These are phyloP conservation scores for Aureobasidium namibiae DNA, from an alignment of 2,329 filamentous ascomycete species.

Conservation along the genomic window DNA sequence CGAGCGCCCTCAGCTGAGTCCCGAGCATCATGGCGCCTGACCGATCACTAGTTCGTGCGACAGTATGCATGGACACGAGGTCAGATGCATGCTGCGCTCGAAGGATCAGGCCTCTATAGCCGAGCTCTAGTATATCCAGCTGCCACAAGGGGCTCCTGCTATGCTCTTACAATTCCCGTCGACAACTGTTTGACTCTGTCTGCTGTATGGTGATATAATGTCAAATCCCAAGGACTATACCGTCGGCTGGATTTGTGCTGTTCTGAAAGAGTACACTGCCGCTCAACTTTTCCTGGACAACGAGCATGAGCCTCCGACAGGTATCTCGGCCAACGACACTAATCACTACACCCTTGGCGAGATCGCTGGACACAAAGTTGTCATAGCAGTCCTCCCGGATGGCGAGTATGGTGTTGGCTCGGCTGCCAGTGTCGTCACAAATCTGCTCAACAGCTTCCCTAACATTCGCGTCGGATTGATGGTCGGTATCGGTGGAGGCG, in stretches of 20 bases:
- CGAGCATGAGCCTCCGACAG: not conserved
- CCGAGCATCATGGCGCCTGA: not conserved
- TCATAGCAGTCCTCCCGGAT: slow-evolving; percentile 22
- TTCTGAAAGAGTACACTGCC: slow-evolving; percentile 5
- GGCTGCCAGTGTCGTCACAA: slow-evolving; percentile 18
- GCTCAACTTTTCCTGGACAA: not conserved
- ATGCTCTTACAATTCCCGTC: not conserved
- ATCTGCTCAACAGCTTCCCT: slow-evolving; percentile 14
- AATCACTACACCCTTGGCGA: slow-evolving; percentile 26
- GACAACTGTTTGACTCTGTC: too few species aligned
- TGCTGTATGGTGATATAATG: not conserved
- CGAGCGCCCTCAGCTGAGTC: not conserved
- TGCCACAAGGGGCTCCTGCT: not conserved
- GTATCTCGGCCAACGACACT: slow-evolving; percentile 9
- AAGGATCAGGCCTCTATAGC: not conserved
- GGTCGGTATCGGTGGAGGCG: slow-evolving; percentile 22
- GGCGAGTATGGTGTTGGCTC: slow-evolving; percentile 18
- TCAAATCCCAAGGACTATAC: slow-evolving; percentile 12
- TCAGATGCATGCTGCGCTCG: not conserved
- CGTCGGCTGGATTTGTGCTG: slow-evolving; percentile 18
- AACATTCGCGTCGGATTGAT: slow-evolving; percentile 17
- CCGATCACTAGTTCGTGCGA: not conserved
- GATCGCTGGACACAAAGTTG: slow-evolving; percentile 27
- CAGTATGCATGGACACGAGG: not conserved
- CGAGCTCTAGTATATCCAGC: not conserved